phyloP scores from a whole-genome alignment of 176 grass and related monocot species.

The Carex kokanica region DNA sequence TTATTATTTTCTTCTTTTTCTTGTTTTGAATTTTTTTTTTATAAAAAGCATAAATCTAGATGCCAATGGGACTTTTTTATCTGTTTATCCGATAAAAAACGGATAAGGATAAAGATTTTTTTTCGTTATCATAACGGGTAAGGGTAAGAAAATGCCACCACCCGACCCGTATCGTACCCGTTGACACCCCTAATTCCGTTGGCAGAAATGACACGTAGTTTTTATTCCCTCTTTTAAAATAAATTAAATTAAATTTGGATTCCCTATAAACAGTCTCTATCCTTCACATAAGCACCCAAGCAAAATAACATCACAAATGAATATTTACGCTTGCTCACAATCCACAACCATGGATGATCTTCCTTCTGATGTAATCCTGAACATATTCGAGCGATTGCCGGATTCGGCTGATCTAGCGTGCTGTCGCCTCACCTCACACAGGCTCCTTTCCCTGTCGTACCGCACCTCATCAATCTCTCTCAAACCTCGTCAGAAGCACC shows the following conservation, averaged over 20 bases:
- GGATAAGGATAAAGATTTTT: too few relatives aligned
- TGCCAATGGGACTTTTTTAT: too few relatives aligned
- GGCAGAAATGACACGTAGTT: background rate
- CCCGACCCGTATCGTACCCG: too few relatives aligned
- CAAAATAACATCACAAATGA: background rate
- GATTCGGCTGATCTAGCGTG: background rate
- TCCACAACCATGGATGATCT: background rate
- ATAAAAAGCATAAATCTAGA: too few relatives aligned
- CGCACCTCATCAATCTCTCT: background rate
- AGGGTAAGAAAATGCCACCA: too few relatives aligned
- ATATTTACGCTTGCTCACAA: background rate
- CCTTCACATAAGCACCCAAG: background rate
- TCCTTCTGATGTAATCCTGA: conserved; percentile 14
- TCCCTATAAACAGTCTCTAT: background rate
- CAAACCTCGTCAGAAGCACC: background rate
- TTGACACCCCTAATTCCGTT: too few relatives aligned
- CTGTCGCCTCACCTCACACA: background rate
- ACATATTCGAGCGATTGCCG: background rate
- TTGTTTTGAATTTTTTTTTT: too few relatives aligned
- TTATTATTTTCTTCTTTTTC: too few relatives aligned
- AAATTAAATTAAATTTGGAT: background rate
- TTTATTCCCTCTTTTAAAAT: background rate
- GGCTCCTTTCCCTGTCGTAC: conserved; percentile 5
- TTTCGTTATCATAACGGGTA: too few relatives aligned
- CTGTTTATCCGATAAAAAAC: too few relatives aligned